Evolutionary conservation across 768 basidiomycete genomes (phyloP).

Genomic region (Exsudoporus frostii): DNA sequence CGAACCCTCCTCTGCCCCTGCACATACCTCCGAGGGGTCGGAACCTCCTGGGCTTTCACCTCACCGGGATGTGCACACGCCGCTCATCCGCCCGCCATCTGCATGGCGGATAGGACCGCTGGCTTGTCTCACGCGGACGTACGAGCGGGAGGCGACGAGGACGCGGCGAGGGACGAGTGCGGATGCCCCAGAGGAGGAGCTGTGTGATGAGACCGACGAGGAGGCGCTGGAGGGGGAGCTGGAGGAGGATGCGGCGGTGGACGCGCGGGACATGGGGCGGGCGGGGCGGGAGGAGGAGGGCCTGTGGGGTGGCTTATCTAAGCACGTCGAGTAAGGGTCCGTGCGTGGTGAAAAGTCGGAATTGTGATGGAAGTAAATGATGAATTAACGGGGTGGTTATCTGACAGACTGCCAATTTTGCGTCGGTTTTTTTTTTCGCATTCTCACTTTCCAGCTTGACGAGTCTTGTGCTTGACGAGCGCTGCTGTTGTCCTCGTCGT

Average conservation of each 20-base stretch:
- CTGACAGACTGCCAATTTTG: conserved; percentile 16
- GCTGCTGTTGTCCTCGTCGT: conserved; percentile 12
- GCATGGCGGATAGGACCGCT: conserved; percentile 11
- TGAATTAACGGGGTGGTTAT: conserved; percentile 2
- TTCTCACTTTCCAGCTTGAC: conserved; percentile 21
- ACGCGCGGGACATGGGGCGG: conserved; percentile 33
- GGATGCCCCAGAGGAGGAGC: conserved; percentile 19
- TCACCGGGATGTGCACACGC: conserved; percentile 35
- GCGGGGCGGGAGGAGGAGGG: conserved; percentile 37
- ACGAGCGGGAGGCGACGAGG: conserved; percentile 17
- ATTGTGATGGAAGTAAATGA: conserved; percentile 19
- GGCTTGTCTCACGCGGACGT: conserved; percentile 22
- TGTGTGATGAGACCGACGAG: conserved; percentile 37
- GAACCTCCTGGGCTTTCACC: conserved; percentile 9
- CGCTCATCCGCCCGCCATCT: conserved; percentile 34
- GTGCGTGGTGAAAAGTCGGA: conserved; percentile 28
- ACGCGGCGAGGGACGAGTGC: conserved; percentile 17
- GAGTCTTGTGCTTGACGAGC: conserved; percentile 21
- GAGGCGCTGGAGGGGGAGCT: conserved; percentile 38
- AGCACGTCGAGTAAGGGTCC: conserved; percentile 23
- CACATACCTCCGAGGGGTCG: conserved; percentile 15
- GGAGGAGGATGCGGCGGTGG: conserved; percentile 40
- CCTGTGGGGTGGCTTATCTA: conserved; percentile 37
- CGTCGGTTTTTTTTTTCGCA: conserved; percentile 19
- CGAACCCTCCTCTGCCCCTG: not conserved